Conservation (phyloP, 768 basidiomycete genomes). For the Xerocomus brunneocitrinus region DNA sequence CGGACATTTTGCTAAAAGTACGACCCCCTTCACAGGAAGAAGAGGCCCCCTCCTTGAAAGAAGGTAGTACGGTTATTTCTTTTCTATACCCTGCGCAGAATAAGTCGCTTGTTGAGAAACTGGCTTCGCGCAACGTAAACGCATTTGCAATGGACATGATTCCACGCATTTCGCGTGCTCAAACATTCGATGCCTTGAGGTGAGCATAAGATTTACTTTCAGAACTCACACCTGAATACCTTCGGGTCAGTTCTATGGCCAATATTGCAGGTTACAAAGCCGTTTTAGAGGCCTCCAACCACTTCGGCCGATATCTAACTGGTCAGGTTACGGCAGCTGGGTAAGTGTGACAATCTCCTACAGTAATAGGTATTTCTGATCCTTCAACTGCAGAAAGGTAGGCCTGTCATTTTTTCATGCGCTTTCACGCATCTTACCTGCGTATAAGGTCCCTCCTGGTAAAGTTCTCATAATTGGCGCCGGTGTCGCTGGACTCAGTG, state of each 20-base stretch:
- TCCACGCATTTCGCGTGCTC: slow-evolving; percentile 85
- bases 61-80: slow-evolving; percentile 76
- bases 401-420: neutral
- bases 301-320: slow-evolving; percentile 85
- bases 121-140: slow-evolving; percentile 63
- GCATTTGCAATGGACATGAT: slow-evolving; percentile 91
- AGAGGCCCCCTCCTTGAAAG: slow-evolving; percentile 59
- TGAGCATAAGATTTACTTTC: slow-evolving; percentile 24
- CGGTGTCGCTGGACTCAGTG: slow-evolving; percentile 85
- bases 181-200: slow-evolving; percentile 88
- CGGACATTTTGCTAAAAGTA: slow-evolving; percentile 85
- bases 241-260: slow-evolving; percentile 70
- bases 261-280: slow-evolving; percentile 94
- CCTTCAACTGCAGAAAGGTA: slow-evolving; percentile 39
- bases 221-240: slow-evolving; percentile 1
- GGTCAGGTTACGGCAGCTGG: slow-evolving; percentile 91
- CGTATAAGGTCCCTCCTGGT: slow-evolving; percentile 69
- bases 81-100: slow-evolving; percentile 85
- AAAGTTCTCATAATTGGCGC: slow-evolving; percentile 87
- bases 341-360: slow-evolving; percentile 39
- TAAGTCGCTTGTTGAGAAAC: slow-evolving; percentile 62
- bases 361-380: slow-evolving; percentile 4
- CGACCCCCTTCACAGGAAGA: slow-evolving; percentile 63
- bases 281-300: slow-evolving; percentile 83
- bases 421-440: slow-evolving; percentile 16